Conservation (phyloP, 306 rosid species). For the Cicer yamashitae region DNA sequence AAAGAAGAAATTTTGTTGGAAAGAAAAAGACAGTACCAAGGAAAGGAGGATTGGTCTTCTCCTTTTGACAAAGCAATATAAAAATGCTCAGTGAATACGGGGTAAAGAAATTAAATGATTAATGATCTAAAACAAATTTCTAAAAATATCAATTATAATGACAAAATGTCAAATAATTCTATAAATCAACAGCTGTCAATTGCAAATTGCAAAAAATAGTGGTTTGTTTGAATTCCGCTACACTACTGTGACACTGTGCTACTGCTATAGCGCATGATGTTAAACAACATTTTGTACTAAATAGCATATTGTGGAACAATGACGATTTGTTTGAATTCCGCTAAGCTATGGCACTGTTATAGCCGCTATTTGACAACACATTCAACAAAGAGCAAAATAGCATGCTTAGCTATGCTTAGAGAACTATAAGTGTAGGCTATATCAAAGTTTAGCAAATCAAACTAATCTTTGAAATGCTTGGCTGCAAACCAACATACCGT, state of each 20-base stretch:
- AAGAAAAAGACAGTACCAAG: slow-evolving; percentile 29
- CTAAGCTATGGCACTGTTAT: no score
- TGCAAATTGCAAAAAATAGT: no score
- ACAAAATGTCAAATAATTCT: slow-evolving; percentile 21
- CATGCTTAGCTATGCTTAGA: slow-evolving; percentile 29
- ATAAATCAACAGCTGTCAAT: slow-evolving; percentile 11
- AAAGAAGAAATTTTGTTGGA: slow-evolving; percentile 35
- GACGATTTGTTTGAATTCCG: no score
- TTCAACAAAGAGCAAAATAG: not conserved
- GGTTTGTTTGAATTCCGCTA: no score
- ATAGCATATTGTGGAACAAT: no score
- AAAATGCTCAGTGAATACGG: slow-evolving; percentile 33
- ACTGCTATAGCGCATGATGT: no score
- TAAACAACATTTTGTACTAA: no score
- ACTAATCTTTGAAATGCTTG: slow-evolving; percentile 32
- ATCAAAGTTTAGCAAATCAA: slow-evolving; percentile 37
- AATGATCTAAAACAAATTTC: slow-evolving; percentile 14
- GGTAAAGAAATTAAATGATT: slow-evolving; percentile 18
- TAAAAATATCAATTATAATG: slow-evolving; percentile 3
- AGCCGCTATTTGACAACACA: no score
- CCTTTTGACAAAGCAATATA: slow-evolving; percentile 38
- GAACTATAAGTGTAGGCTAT: slow-evolving; percentile 11
- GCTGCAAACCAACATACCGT: slow-evolving; percentile 57
- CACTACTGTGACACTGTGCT: no score
- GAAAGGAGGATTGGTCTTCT: slow-evolving; percentile 18